Evolutionary conservation across 1,284 basidiomycete genomes (phyloP).

Genomic region (Puccinia sorghi): DNA sequence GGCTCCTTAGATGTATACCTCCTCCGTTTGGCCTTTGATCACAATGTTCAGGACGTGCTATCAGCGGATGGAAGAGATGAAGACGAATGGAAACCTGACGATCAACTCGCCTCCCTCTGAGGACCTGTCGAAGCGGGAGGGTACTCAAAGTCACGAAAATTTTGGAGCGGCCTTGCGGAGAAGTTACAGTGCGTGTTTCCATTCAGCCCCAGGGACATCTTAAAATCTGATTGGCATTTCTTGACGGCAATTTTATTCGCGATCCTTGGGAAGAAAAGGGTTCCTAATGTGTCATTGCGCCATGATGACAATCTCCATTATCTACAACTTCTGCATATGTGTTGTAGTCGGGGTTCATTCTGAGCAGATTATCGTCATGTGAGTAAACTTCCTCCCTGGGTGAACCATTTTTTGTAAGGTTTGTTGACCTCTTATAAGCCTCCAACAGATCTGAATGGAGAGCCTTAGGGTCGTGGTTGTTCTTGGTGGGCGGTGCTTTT

Average conservation of each 20-base stretch:
- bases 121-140: not conserved
- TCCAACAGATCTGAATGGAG: constrained; percentile 34
- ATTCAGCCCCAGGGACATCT: not conserved
- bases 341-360: constrained; percentile 38
- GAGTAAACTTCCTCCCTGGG: constrained; percentile 5
- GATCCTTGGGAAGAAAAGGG: constrained; percentile 2
- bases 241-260: not conserved
- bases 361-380: constrained; percentile 40
- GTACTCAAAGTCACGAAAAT: not conserved
- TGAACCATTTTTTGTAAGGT: not conserved
- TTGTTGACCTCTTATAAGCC: constrained; percentile 6
- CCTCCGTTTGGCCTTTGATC: constrained; percentile 40
- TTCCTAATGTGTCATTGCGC: constrained; percentile 41
- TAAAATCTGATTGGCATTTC: not conserved
- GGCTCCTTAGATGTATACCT: constrained; percentile 29
- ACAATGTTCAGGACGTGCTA: constrained; percentile 30
- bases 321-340: constrained; percentile 43
- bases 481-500: constrained; percentile 38
- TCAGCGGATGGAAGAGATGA: constrained; percentile 31
- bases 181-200: constrained; percentile 32
- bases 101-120: not conserved
- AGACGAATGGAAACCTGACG: not conserved
- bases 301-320: constrained; percentile 38
- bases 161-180: constrained; percentile 31
- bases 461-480: constrained; percentile 38